Evolutionary conservation across 305 asterid species (phyloP).

Genomic region (Solanum hybrid): DNA sequence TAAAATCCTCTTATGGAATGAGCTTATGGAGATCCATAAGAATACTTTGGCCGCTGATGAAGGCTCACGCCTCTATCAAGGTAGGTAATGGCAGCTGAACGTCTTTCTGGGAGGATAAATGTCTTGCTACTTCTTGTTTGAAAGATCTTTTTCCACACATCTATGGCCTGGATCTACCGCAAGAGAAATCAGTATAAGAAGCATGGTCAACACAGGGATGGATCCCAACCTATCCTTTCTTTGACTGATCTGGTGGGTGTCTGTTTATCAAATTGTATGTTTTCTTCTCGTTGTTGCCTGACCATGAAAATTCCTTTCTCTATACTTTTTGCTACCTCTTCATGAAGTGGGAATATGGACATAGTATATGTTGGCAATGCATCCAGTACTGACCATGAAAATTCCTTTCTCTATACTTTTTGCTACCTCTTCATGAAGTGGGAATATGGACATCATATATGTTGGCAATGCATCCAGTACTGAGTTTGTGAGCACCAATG

Average conservation of each 20-base stretch:
- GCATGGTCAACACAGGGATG: not conserved
- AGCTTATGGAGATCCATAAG: not conserved
- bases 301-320: not conserved
- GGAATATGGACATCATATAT: too few relatives aligned
- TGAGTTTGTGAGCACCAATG: not conserved
- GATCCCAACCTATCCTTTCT: not conserved
- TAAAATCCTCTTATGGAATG: not conserved
- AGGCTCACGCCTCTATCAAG: not conserved
- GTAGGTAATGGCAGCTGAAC: not conserved
- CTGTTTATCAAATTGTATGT: not conserved
- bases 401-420: too few relatives aligned
- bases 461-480: not conserved
- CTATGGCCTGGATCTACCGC: not conserved
- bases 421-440: too few relatives aligned
- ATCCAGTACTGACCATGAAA: not conserved
- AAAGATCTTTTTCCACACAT: not conserved
- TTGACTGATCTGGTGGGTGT: not conserved
- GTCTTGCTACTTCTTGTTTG: not conserved
- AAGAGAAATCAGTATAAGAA: not conserved
- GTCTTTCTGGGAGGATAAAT: not conserved
- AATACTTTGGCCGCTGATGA: not conserved
- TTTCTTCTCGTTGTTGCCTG: not conserved
- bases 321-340: not conserved
- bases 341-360: not conserved
- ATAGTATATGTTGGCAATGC: not conserved